Conservation (phyloP, 2,329 filamentous ascomycete genomes). For the Alternaria gaisen region DNA sequence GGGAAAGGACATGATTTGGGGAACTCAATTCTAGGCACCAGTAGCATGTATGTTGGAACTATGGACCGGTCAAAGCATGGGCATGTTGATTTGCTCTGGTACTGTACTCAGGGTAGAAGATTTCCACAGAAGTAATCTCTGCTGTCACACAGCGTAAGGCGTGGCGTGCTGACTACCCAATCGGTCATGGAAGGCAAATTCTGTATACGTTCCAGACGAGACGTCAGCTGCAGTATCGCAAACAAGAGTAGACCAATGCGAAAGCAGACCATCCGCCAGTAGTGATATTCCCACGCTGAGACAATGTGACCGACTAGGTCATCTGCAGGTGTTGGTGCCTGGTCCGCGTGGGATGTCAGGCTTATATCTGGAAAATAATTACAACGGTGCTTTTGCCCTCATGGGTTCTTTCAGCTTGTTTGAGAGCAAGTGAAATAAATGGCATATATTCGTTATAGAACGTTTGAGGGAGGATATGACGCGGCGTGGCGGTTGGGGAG, state of each 20-base stretch:
- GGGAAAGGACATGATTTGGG: not conserved
- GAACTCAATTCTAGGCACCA: not conserved
- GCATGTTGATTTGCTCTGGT: not conserved
- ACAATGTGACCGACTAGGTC: constrained; percentile 44
- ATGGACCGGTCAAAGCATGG: not conserved
- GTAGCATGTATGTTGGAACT: not conserved
- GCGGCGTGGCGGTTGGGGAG: constrained; percentile 33
- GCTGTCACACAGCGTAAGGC: constrained; percentile 12
- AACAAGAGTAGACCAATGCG: constrained; percentile 4
- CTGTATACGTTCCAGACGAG: constrained; percentile 1
- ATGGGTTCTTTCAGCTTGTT: not conserved
- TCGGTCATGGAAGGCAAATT: constrained; percentile 10
- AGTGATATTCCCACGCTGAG: constrained; percentile 28
- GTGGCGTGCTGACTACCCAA: constrained; percentile 11
- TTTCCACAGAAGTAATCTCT: constrained; percentile 10
- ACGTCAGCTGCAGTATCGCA: constrained; percentile 10
- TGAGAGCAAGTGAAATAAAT: constrained; percentile 24
- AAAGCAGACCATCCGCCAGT: constrained; percentile 17
- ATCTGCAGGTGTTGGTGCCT: constrained; percentile 34
- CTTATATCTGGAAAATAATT: not conserved
- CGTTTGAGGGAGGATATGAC: constrained; percentile 48
- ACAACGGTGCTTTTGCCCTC: not conserved
- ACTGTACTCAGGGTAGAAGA: constrained; percentile 1
- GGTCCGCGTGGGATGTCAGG: constrained; percentile 7
- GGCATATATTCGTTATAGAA: constrained; percentile 47